Percentiles rank a stretch among this genome's conserved stretches.
Evolutionary conservation across 805 yeast species (phyloP).

Genomic region (Nakazawaea ambrosiae): DNA sequence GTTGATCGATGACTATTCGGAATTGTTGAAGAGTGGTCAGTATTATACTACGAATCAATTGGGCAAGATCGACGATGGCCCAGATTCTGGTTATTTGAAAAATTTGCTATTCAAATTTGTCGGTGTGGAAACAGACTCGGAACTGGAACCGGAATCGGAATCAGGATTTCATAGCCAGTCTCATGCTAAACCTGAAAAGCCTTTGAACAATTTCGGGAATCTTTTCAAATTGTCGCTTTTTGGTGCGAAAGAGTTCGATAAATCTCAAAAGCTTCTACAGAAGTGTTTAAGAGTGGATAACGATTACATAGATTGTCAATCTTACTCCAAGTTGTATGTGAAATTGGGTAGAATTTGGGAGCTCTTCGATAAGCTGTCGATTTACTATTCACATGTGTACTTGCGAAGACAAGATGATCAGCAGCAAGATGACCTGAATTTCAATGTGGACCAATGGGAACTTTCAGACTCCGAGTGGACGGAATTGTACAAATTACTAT

Average conservation of each 20-base stretch:
- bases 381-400: slow-evolving; percentile 29
- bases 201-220: slow-evolving; percentile 15
- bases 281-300: slow-evolving; percentile 75
- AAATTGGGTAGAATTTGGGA: slow-evolving; percentile 34
- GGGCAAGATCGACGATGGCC: neutral
- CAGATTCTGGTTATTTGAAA: neutral
- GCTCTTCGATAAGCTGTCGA: slow-evolving; percentile 37
- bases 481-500: slow-evolving; percentile 28
- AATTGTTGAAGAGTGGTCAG: slow-evolving; percentile 12
- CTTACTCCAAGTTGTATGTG: slow-evolving; percentile 43
- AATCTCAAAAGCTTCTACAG: slow-evolving; percentile 17
- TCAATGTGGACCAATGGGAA: slow-evolving; percentile 25
- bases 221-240: slow-evolving; percentile 22
- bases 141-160: too few relatives aligned
- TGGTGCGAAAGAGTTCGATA: slow-evolving; percentile 15
- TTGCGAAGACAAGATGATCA: slow-evolving; percentile 25
- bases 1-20: slow-evolving; percentile 18
- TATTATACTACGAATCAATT: neutral
- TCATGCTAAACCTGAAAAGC: neutral
- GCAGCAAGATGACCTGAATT: slow-evolving; percentile 16
- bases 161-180: too few relatives aligned
- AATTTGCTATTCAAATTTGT: too few relatives aligned
- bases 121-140: neutral
- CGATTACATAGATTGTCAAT: slow-evolving; percentile 57
- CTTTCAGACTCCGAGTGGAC: slow-evolving; percentile 36